Conservation (phyloP, 2,329 filamentous ascomycete genomes). For the Colletotrichum zoysiae region DNA sequence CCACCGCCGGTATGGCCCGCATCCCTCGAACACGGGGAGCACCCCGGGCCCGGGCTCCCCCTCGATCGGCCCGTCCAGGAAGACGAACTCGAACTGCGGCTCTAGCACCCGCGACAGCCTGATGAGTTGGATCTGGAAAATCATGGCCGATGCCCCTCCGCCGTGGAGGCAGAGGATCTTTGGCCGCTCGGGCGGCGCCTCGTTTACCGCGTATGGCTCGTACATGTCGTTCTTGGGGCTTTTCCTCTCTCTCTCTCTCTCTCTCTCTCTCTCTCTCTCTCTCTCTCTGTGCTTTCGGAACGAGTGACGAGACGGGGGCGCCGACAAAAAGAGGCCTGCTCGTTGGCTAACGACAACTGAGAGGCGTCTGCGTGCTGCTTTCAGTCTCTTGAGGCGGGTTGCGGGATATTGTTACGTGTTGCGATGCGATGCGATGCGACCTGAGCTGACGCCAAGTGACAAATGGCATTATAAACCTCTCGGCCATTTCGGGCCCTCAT, state of each 20-base stretch:
- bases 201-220: conserved; percentile 16
- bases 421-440: neutral
- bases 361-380: neutral
- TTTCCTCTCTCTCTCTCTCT: neutral
- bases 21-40: conserved; percentile 34
- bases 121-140: conserved; percentile 37
- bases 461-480: neutral
- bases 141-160: conserved; percentile 27
- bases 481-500: conserved; percentile 15
- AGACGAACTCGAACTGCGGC: conserved; percentile 31
- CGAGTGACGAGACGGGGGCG: neutral
- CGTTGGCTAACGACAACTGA: neutral
- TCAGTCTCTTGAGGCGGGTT: neutral
- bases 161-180: conserved; percentile 39
- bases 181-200: conserved; percentile 10
- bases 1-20: conserved; percentile 36
- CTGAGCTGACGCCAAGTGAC: neutral
- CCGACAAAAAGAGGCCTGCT: neutral
- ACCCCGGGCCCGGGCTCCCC: conserved; percentile 31
- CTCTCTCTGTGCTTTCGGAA: neutral
- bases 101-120: conserved; percentile 26
- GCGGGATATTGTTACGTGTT: neutral
- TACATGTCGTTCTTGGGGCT: conserved; percentile 3
- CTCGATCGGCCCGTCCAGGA: conserved; percentile 34
- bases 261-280: neutral